Base-by-base conservation (phyloP, 2,329 filamentous ascomycete species). In the Monilinia laxa region DNA sequence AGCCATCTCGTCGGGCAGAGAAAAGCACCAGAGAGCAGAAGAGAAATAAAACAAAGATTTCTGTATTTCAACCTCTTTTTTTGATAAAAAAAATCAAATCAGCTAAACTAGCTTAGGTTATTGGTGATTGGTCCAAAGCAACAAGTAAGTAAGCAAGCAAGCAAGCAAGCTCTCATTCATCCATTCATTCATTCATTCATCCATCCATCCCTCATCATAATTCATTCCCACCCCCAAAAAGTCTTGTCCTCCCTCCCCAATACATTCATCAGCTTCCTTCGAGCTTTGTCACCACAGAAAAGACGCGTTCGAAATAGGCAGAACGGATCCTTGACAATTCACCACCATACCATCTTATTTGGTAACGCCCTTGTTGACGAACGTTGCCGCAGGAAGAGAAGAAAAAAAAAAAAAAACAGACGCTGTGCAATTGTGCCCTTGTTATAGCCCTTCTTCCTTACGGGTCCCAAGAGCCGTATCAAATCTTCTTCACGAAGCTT, bases 371-470 rank as follows among this genome's bases (percentile, higher is more conserved):
- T 65, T 60, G 64, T 65, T 65, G n/a, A 65, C 64, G 38, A 65
- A 59, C 63, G 58, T 51, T 65, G 53, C 53, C 63, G 63, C 54
- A 65, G 63, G 62, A 60, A 60, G 25, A 58, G 52, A 52, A 60
- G 52, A 51, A n/a, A n/a, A 60, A 60, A n/a, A 58, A 42, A 52
- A 64, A 59, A 42, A 52, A 53, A 42, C 55, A 53, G 64, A 66
- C 64, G 64, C 57, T 66, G 64, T 66, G 64, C 40, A 51, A 62
- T 66, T 47, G 20, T 66, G 56, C 64, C 57, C 64, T 63, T 62
- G 57, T 66, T 62, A 14, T 49, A 62, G 49, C 51, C 38, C 58
- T 62, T 49, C 58, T 63, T 51, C 49, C 57, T 54, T 66, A 66
- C 64, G 64, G 64, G 58, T 62, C 47, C 64, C 12, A 51, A 38